A percentile compares a stretch with the other conserved stretches of the same genome.
Conservation (phyloP, 345 rosid genomes). For the Aquilaria malaccensis region DNA sequence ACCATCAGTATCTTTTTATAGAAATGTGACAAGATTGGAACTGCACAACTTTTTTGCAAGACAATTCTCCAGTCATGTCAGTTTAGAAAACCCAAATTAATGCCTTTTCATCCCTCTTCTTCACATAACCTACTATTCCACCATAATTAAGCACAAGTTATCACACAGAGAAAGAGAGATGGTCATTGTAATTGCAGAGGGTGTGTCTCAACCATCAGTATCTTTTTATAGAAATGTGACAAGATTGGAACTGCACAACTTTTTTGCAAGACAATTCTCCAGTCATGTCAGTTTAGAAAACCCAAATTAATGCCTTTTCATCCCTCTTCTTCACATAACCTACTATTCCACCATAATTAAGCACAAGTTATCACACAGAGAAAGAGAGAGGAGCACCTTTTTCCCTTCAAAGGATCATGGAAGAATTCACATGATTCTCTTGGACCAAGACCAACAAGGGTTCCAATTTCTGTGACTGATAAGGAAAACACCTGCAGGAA, state of each 20-base stretch:
- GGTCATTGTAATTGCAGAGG: too few relatives aligned
- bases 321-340: not conserved
- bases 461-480: conserved; percentile 77
- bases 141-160: not conserved
- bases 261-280: too few relatives aligned
- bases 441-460: conserved; percentile 56
- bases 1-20: too few relatives aligned
- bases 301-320: not conserved
- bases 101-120: not conserved
- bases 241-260: too few relatives aligned
- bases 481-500: conserved; percentile 64
- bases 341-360: not conserved
- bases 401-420: conserved; percentile 83
- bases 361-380: not conserved
- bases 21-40: too few relatives aligned
- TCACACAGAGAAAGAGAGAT: not conserved
- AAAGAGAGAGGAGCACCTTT: conserved; percentile 34
- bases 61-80: too few relatives aligned
- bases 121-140: not conserved
- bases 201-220: too few relatives aligned
- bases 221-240: too few relatives aligned
- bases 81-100: too few relatives aligned
- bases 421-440: conserved; percentile 79
- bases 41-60: too few relatives aligned
- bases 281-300: too few relatives aligned